A percentile compares a stretch with the other conserved stretches of the same genome.
Evolutionary conservation across 768 basidiomycete genomes (phyloP).

Genomic region (Panellus pusillus): DNA sequence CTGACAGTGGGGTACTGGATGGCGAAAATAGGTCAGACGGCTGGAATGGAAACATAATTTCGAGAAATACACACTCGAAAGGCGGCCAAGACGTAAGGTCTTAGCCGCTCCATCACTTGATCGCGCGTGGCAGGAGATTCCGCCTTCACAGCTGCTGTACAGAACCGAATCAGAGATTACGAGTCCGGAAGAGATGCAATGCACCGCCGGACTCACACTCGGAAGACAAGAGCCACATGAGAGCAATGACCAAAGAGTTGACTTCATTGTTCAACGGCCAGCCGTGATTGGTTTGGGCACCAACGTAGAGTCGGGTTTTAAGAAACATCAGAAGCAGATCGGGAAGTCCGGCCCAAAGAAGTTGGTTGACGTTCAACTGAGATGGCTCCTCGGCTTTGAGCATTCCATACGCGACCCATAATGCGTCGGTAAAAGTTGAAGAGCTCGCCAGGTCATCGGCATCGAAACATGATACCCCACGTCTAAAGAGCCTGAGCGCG

Average conservation of each 20-base stretch:
- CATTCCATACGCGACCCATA: constrained; percentile 59
- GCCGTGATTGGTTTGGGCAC: constrained; percentile 20
- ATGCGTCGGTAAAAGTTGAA: constrained; percentile 39
- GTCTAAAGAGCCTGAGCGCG: constrained; percentile 46
- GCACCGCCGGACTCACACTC: constrained; percentile 36
- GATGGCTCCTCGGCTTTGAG: constrained; percentile 51
- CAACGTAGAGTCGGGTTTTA: constrained; percentile 38
- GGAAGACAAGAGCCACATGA: constrained; percentile 50
- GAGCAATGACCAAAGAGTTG: constrained; percentile 45
- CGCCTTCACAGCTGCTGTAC: constrained; percentile 10
- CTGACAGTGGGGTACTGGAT: constrained; percentile 16
- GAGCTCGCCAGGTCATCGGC: constrained; percentile 21
- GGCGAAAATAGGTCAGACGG: too few relatives aligned
- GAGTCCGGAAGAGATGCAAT: constrained; percentile 30
- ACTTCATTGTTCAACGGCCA: constrained; percentile 51
- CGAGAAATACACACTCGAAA: constrained; percentile 10
- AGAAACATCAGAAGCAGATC: constrained; percentile 42
- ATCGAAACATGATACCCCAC: constrained; percentile 26
- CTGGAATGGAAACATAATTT: too few relatives aligned
- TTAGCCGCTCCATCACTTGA: constrained; percentile 12
- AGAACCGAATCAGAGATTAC: neutral
- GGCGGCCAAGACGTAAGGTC: constrained; percentile 21
- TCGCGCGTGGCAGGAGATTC: constrained; percentile 18
- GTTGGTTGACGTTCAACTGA: constrained; percentile 47
- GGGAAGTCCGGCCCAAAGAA: constrained; percentile 44